Evolutionary conservation across 1,284 basidiomycete species (phyloP).

Genomic region (Taiwanofungus camphoratus): DNA sequence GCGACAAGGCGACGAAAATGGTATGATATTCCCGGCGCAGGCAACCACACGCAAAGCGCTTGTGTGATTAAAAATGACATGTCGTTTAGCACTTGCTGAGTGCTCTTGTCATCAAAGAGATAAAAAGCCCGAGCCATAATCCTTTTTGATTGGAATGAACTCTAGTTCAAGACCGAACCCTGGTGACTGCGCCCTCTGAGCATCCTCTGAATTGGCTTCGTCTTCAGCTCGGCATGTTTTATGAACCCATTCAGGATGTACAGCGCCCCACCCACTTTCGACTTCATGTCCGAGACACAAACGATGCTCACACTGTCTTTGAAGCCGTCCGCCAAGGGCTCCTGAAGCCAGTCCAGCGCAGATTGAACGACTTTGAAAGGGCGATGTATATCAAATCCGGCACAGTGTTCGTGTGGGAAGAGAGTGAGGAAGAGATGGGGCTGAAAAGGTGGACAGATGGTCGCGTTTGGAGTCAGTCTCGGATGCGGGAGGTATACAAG

Average conservation of each 20-base stretch:
- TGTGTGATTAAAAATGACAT: no score
- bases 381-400: constrained; percentile 51
- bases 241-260: constrained; percentile 36
- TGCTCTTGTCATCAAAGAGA: no score
- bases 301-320: constrained; percentile 54
- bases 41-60: background rate
- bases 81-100: no score
- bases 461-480: constrained; percentile 58
- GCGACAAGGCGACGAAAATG: background rate
- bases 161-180: no score
- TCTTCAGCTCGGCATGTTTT: no score
- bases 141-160: no score
- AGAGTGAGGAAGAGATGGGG: constrained; percentile 56
- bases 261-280: constrained; percentile 57
- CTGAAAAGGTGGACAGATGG: constrained; percentile 63
- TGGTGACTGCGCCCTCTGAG: background rate
- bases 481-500: constrained; percentile 50
- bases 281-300: constrained; percentile 57
- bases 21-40: background rate
- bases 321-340: constrained; percentile 53
- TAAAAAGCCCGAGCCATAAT: no score
- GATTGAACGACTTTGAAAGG: constrained; percentile 55
- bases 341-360: constrained; percentile 42
- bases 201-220: no score
- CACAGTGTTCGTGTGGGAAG: constrained; percentile 62